A percentile compares a stretch with the other conserved stretches of the same genome.
Evolutionary conservation across 768 basidiomycete species (phyloP).

Genomic region (Mrakia frigida): DNA sequence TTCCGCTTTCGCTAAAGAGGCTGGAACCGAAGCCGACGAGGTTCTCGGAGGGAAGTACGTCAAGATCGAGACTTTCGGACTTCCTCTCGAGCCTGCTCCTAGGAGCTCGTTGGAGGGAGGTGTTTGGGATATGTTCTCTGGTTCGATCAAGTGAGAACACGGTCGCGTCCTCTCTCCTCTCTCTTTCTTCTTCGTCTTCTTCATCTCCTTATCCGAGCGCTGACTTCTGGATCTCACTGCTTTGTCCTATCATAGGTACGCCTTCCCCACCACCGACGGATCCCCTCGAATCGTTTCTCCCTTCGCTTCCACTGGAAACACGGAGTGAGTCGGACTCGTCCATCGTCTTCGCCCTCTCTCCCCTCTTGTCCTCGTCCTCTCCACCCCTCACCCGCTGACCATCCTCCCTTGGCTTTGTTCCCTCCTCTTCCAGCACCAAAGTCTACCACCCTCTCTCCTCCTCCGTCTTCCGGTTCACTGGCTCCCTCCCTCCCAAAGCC

Average conservation of each 20-base stretch:
- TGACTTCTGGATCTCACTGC: neutral
- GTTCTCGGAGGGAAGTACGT: slow-evolving; percentile 15
- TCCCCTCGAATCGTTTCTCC: slow-evolving; percentile 13
- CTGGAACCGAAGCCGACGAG: neutral
- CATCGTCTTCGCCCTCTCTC: neutral
- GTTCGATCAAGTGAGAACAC: slow-evolving; percentile 4
- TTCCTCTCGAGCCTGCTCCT: slow-evolving; percentile 30
- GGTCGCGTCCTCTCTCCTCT: neutral
- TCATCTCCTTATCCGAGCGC: too few species aligned
- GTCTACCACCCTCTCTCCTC: slow-evolving; percentile 21
- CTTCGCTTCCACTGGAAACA: slow-evolving; percentile 1
- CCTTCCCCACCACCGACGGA: slow-evolving; percentile 15
- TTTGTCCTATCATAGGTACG: neutral
- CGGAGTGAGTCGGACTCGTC: slow-evolving; percentile 13
- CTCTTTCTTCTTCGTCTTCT: neutral
- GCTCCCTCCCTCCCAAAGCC: neutral
- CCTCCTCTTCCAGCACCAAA: neutral
- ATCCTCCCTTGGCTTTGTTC: neutral
- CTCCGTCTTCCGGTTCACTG: slow-evolving; percentile 24
- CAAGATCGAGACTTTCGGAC: slow-evolving; percentile 23
- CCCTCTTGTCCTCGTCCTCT: neutral
- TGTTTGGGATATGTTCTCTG: slow-evolving; percentile 30
- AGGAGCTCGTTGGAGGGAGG: neutral
- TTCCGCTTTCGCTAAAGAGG: slow-evolving; percentile 22
- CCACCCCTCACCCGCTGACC: neutral